A percentile compares a stretch with the other conserved stretches of the same genome.
phyloP scores from a whole-genome alignment of 805 yeast genomes.

The Candida succiphila region DNA sequence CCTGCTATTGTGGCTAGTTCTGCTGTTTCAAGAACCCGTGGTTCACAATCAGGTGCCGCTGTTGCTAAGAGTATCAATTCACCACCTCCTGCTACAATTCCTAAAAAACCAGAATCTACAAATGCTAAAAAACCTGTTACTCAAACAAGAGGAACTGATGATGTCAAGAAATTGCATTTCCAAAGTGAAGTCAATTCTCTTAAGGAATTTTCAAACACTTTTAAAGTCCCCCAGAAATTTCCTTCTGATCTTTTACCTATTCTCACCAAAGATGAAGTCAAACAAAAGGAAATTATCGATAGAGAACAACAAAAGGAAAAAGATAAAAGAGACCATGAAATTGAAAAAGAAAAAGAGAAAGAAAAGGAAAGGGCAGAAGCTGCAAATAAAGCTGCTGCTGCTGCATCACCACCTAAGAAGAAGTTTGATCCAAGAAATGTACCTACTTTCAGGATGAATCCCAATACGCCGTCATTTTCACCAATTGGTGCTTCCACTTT shows the following conservation, averaged over 20 bases:
- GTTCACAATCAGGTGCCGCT: neutral
- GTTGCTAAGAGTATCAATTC: neutral
- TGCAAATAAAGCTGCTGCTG: constrained; percentile 6
- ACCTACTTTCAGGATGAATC: constrained; percentile 61
- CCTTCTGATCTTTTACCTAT: constrained; percentile 66
- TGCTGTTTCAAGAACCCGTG: constrained; percentile 14
- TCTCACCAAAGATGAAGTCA: constrained; percentile 54
- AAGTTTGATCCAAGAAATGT: constrained; percentile 44
- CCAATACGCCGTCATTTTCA: constrained; percentile 57
- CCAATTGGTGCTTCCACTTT: constrained; percentile 33
- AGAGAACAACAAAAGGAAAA: constrained; percentile 8
- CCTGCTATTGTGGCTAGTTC: constrained; percentile 59
- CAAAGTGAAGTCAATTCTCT: constrained; percentile 61
- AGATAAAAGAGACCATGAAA: constrained; percentile 2
- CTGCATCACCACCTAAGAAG: constrained; percentile 22
- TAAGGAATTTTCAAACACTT: constrained; percentile 71
- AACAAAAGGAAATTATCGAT: constrained; percentile 49
- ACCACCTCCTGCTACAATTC: constrained; percentile 1
- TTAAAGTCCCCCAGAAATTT: constrained; percentile 41
- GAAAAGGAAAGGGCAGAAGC: constrained; percentile 7
- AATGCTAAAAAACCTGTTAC: constrained; percentile 4
- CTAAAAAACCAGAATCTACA: constrained; percentile 4
- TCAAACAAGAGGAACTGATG: constrained; percentile 16
- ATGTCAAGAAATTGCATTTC: constrained; percentile 20
- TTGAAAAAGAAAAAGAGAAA: constrained; percentile 3